These are phyloP conservation scores for Botrytis medusae DNA, from an alignment of 2,329 filamentous ascomycete genomes.

Conservation along the genomic window DNA sequence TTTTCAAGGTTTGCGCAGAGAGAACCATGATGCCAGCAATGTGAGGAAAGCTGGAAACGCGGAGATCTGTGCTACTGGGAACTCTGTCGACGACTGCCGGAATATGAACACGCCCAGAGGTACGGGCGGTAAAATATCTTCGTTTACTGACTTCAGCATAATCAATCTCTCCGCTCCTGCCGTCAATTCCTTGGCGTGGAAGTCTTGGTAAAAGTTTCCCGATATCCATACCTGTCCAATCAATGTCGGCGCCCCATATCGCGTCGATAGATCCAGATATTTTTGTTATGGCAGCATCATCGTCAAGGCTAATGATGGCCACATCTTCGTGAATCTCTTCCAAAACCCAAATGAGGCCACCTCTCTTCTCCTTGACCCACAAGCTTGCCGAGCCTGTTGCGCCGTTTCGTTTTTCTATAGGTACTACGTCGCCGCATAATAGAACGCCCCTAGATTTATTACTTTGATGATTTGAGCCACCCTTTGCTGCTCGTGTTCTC, in stretches of 20 bases:
- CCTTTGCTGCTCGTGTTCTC: slow-evolving; percentile 49
- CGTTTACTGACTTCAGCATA: slow-evolving; percentile 71
- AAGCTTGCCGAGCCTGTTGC: slow-evolving; percentile 88
- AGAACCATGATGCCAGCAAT: slow-evolving; percentile 96
- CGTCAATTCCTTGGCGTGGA: slow-evolving; percentile 71
- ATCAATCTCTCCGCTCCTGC: slow-evolving; percentile 71
- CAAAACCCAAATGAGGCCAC: slow-evolving; percentile 93
- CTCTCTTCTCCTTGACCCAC: slow-evolving; percentile 97
- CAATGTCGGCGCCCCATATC: slow-evolving; percentile 77
- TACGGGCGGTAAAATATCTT: slow-evolving; percentile 82
- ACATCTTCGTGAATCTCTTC: slow-evolving; percentile 98
- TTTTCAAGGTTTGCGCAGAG: slow-evolving; percentile 71
- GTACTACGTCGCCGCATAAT: slow-evolving; percentile 95
- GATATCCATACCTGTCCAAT: slow-evolving; percentile 70
- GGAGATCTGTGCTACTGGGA: slow-evolving; percentile 67
- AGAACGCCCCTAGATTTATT: slow-evolving; percentile 84
- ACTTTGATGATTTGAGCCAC: slow-evolving; percentile 56
- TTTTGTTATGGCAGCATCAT: slow-evolving; percentile 70
- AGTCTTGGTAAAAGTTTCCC: slow-evolving; percentile 78
- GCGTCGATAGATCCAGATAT: slow-evolving; percentile 74
- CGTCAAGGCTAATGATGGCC: slow-evolving; percentile 72
- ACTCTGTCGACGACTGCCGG: slow-evolving; percentile 79
- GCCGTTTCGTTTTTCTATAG: slow-evolving; percentile 94
- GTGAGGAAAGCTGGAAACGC: slow-evolving; percentile 91
- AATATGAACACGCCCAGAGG: slow-evolving; percentile 74